Conservation (phyloP, 2,329 filamentous ascomycete genomes). For the Curvularia hawaiiensis region DNA sequence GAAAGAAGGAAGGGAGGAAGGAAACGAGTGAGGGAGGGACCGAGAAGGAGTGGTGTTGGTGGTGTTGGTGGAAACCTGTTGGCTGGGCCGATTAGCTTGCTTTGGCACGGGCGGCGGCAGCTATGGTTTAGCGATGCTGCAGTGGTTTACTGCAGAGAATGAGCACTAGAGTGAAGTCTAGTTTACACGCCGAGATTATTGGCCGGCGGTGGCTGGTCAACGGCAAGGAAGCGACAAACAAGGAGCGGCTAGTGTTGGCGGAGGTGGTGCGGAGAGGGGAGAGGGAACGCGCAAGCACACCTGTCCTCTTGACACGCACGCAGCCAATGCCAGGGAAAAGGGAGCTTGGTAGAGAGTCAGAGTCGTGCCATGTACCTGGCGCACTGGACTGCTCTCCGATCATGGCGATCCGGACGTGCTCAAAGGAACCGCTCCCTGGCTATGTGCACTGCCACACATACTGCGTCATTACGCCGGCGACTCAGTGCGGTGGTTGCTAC, state of each 20-base stretch:
- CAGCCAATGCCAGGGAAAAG: neutral
- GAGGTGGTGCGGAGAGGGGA: neutral
- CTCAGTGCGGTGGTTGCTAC: neutral
- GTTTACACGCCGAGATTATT: conserved; percentile 6
- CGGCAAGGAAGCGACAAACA: conserved; percentile 3
- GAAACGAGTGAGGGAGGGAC: conserved; percentile 6
- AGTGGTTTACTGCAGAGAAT: conserved; percentile 5
- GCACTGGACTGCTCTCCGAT: neutral
- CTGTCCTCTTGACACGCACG: neutral
- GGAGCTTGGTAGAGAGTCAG: conserved; percentile 6
- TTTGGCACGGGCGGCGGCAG: conserved; percentile 12
- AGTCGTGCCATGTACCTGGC: neutral
- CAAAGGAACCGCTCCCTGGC: neutral
- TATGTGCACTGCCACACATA: conserved; percentile 8
- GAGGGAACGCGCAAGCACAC: conserved; percentile 9
- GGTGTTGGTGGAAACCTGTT: conserved; percentile 14
- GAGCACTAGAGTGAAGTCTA: conserved; percentile 4
- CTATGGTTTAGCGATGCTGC: conserved; percentile 17
- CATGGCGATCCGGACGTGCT: conserved; percentile 10
- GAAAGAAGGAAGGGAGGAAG: neutral
- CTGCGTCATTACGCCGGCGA: neutral
- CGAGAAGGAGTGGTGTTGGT: conserved; percentile 2
- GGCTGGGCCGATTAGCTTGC: conserved; percentile 13
- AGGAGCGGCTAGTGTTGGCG: conserved; percentile 3
- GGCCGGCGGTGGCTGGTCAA: conserved; percentile 4